Conservation (phyloP, 75 land plant species). For the Larix kaempferi region DNA sequence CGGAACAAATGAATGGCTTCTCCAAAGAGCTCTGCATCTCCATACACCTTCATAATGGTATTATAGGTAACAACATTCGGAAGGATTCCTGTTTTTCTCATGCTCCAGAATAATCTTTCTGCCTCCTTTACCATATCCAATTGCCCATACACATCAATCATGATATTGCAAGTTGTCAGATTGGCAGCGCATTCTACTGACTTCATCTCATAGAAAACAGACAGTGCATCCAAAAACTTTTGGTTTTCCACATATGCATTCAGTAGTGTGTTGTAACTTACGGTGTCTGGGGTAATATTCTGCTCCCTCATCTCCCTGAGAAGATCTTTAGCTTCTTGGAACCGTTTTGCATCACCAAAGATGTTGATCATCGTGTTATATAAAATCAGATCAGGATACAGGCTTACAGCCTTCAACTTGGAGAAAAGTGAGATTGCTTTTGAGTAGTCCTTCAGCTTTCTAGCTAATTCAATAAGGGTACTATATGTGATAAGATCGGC, state of each 20-base stretch:
- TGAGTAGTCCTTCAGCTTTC: conserved; percentile 64
- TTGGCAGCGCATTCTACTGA: conserved; percentile 49
- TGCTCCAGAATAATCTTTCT: conserved; percentile 79
- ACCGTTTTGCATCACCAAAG: conserved; percentile 80
- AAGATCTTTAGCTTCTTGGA: conserved; percentile 59
- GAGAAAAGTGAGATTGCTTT: conserved; percentile 83
- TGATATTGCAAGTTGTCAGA: conserved; percentile 83
- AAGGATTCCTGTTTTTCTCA: conserved; percentile 55
- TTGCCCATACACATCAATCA: conserved; percentile 94
- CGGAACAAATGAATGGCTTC: conserved; percentile 84
- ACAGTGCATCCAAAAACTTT: conserved; percentile 62
- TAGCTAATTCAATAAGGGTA: conserved; percentile 82
- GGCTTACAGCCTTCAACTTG: conserved; percentile 51
- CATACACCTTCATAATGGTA: conserved; percentile 87
- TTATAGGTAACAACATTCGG: conserved; percentile 88
- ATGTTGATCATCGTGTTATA: conserved; percentile 88
- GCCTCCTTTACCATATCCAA: conserved; percentile 86
- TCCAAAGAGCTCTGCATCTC: conserved; percentile 72
- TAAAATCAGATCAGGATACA: conserved; percentile 73
- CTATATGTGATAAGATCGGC: conserved; percentile 85
- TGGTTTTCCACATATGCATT: conserved; percentile 53
- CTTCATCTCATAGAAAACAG: conserved; percentile 81
- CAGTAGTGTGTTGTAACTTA: conserved; percentile 79
- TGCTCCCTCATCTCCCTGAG: conserved; percentile 52
- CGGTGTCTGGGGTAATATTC: conserved; percentile 65